Base-by-base conservation (phyloP, 805 yeast species). In the Zygotorulaspora chibaensis region DNA sequence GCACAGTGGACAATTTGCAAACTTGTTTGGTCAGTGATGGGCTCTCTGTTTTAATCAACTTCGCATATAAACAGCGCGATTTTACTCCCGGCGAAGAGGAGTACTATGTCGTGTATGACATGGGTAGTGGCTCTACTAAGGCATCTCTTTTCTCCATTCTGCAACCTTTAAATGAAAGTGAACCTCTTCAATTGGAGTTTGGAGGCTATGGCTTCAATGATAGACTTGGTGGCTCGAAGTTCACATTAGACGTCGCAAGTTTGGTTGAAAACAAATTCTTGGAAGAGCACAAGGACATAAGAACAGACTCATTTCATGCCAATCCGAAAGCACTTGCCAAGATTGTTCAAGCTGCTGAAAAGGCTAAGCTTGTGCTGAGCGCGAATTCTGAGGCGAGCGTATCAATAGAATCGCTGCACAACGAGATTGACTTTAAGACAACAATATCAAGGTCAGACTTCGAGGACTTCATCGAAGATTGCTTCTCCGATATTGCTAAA, bases 71-170 rank as follows among this genome's bases (percentile, higher is more conserved):
- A 36, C 55, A 55, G 18, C 46, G 59, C 15, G 52, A 56, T 35
- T 55, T 59, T 40, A 46, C 54, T 8, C 45, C 53, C 17, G 61
- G 54, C 25, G 50, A 48, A 20, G 43, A 47, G 30, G 74, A 76
- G 37, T 73, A 79, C 40, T 86, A 86, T 60, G 61, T 88, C 40
- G 76, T 93, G 29, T 88, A 83, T 61, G 99, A 93, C 63, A 78
- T 86, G 77, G 99, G 99, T 38, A 91, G 96, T 4, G 95, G 95
- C 1, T 83, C 95, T 0, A 85, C 95, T 0, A 79, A 83, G 45
- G 95, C 96, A 1, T 85, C 98, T 0, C 68, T 93, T n/a, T 50
- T 89, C 41, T 80, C 90, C 0, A 72, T 83, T 51, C 64, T 67
- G 13, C 77, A 77, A 17, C 62, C 66, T 15, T 63, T 61, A 38